A percentile compares a stretch with the other conserved stretches of the same genome.
Conservation (phyloP, 140 eudicot genomes). For the Flaveria floridana region DNA sequence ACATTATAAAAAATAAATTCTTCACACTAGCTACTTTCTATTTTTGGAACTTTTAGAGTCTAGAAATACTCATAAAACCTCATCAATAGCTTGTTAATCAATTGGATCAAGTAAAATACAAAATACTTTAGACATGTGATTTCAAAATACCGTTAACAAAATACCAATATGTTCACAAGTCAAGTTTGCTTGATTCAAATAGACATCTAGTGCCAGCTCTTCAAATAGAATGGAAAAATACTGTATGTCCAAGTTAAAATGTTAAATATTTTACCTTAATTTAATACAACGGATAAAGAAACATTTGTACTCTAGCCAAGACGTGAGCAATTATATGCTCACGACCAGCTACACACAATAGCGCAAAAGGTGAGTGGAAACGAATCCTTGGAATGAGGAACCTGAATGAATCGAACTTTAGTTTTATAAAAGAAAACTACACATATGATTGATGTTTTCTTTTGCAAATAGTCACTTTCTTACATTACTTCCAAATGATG, state of each 20-base stretch:
- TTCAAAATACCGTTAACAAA: not conserved
- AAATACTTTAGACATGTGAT: too few species aligned
- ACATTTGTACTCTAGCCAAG: not conserved
- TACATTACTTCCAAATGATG: constrained; percentile 32
- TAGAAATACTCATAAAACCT: too few species aligned
- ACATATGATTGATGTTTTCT: constrained; percentile 48
- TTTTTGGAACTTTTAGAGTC: too few species aligned
- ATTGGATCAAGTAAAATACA: too few species aligned
- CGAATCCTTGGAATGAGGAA: constrained; percentile 56
- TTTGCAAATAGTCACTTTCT: constrained; percentile 44
- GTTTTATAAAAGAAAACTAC: constrained; percentile 25
- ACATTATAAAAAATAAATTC: not conserved
- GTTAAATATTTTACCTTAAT: too few species aligned
- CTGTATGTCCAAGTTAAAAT: too few species aligned
- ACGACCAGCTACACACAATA: not conserved
- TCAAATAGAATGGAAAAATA: not conserved
- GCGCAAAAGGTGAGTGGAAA: constrained; percentile 11
- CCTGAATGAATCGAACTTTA: constrained; percentile 28
- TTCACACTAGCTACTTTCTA: not conserved
- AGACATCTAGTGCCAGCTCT: not conserved
- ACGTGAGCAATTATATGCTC: constrained; percentile 3
- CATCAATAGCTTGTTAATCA: too few species aligned
- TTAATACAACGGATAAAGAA: not conserved
- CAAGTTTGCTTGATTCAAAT: not conserved
- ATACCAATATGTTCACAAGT: not conserved